A percentile compares a stretch with the other conserved stretches of the same genome.
Evolutionary conservation across 345 rosid genomes (phyloP).

Genomic region (Kandelia obovata): DNA sequence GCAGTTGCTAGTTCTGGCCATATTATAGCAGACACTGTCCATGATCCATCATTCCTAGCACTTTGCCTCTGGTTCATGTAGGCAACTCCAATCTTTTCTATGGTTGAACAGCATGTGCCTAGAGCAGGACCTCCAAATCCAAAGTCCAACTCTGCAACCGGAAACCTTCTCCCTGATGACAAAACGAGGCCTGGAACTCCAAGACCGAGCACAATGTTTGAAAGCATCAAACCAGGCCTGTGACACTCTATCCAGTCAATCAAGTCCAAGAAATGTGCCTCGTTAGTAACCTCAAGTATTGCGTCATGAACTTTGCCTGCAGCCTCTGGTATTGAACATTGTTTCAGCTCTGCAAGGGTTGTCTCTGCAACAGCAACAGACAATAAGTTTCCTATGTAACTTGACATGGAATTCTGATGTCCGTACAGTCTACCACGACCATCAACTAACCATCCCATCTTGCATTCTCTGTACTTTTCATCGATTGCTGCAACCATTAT

Average conservation of each 20-base stretch:
- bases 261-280: conserved; percentile 67
- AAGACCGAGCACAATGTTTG: conserved; percentile 53
- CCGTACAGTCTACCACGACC: conserved; percentile 53
- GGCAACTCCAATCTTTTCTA: conserved; percentile 64
- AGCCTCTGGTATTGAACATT: conserved; percentile 47
- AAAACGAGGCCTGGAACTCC: conserved; percentile 74
- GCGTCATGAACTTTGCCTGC: conserved; percentile 55
- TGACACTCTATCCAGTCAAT: conserved; percentile 86
- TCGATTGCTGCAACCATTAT: conserved; percentile 48
- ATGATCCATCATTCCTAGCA: conserved; percentile 64
- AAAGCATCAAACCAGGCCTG: conserved; percentile 80
- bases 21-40: conserved; percentile 68
- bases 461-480: conserved; percentile 46
- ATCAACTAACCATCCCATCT: conserved; percentile 89
- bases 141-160: conserved; percentile 68
- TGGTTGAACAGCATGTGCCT: conserved; percentile 55
- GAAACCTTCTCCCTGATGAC: conserved; percentile 71
- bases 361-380: conserved; percentile 69
- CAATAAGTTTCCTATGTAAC: conserved; percentile 75
- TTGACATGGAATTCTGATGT: conserved; percentile 33
- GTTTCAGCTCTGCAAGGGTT: conserved; percentile 40
- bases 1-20: conserved; percentile 72
- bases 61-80: conserved; percentile 81
- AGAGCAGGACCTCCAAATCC: conserved; percentile 69
- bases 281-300: conserved; percentile 49